Conservation (phyloP, 73 alveolate genomes). For the Vitrella brassicaformis region DNA sequence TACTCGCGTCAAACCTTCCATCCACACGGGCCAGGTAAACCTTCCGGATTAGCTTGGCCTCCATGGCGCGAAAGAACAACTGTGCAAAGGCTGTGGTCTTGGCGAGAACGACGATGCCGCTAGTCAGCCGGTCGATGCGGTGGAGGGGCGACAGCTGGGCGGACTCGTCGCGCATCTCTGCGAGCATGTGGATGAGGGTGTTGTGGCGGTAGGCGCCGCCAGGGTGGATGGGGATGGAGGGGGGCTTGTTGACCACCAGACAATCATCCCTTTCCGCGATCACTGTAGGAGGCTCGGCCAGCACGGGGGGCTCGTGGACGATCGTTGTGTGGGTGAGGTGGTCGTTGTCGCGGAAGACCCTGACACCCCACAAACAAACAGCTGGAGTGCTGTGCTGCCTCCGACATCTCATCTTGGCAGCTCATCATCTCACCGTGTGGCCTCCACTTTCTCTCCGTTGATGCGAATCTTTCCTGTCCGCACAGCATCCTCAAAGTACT, state of each 20-base stretch:
- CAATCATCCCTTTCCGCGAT: conserved; percentile 60
- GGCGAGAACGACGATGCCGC: conserved; percentile 84
- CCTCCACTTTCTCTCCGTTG: too few species aligned
- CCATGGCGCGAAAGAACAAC: conserved; percentile 54
- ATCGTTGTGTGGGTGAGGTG: conserved; percentile 59
- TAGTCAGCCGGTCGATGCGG: conserved; percentile 87
- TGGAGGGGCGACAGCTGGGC: conserved; percentile 68
- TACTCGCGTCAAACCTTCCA: conserved; percentile 63
- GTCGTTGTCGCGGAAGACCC: too few species aligned
- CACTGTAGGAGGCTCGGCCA: conserved; percentile 46
- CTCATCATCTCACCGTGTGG: too few species aligned
- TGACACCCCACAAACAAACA: too few species aligned
- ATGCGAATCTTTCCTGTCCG: too few species aligned
- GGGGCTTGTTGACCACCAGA: conserved; percentile 85
- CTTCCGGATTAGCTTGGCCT: conserved; percentile 52
- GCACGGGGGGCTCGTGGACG: conserved; percentile 77
- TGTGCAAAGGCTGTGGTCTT: conserved; percentile 71
- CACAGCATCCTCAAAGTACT: too few species aligned
- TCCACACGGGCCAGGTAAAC: conserved; percentile 78
- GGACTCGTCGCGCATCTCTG: conserved; percentile 51
- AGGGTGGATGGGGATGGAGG: conserved; percentile 91
- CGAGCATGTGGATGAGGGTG: conserved; percentile 65
- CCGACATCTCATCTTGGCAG: too few species aligned
- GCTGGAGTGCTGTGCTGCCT: too few species aligned
- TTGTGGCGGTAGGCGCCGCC: conserved; percentile 85